phyloP scores from a whole-genome alignment of 2,329 filamentous ascomycete species.

The Penicillium sp. region DNA sequence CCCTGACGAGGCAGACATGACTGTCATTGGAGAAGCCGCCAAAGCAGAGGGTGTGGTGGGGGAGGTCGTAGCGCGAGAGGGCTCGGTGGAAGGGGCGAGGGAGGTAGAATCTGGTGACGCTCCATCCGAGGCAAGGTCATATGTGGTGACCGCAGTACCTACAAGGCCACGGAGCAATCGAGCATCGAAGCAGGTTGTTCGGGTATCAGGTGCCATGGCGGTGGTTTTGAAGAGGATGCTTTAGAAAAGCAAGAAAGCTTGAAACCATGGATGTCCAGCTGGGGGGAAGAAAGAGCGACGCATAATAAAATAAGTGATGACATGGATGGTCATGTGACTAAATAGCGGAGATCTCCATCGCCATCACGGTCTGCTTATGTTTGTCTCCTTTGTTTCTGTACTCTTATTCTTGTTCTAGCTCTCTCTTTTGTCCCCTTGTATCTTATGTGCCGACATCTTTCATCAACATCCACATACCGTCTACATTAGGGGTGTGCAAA shows the following conservation, averaged over 20 bases:
- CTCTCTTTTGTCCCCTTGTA: too few relatives aligned
- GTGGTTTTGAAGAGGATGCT: not conserved
- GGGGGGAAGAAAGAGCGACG: too few relatives aligned
- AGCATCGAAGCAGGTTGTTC: conserved; percentile 13
- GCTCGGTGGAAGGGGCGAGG: not conserved
- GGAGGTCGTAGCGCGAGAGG: not conserved
- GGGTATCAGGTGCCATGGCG: not conserved
- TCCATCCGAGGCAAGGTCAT: not conserved
- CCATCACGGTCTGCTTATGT: too few relatives aligned
- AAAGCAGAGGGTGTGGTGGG: not conserved
- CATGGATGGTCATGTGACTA: too few relatives aligned
- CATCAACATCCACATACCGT: too few relatives aligned
- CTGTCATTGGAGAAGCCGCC: conserved; percentile 1
- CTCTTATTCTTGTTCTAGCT: too few relatives aligned
- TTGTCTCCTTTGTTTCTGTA: too few relatives aligned
- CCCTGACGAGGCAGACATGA: not conserved
- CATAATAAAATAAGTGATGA: too few relatives aligned
- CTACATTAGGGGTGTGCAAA: too few relatives aligned
- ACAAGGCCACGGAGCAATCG: conserved; percentile 17
- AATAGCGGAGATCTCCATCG: too few relatives aligned
- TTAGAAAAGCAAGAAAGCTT: not conserved
- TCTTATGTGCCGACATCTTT: too few relatives aligned
- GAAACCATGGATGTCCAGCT: not conserved
- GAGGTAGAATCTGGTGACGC: too few relatives aligned
- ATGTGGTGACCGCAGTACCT: conserved; percentile 17